These are phyloP conservation scores for Diaporthe australafricana DNA, from an alignment of 2,329 filamentous ascomycete species.

Conservation along the genomic window DNA sequence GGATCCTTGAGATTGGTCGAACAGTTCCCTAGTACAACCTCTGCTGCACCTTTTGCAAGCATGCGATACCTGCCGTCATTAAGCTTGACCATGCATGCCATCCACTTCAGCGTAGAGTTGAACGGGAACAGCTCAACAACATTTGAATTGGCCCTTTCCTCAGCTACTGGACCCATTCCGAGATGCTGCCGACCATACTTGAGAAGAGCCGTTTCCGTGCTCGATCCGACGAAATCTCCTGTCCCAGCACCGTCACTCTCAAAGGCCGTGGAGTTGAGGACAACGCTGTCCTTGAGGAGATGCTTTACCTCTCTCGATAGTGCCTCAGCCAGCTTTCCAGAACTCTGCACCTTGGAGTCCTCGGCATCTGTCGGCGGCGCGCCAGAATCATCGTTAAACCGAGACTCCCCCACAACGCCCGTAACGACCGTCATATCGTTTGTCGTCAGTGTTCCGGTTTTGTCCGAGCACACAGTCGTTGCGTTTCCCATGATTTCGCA, in stretches of 20 bases:
- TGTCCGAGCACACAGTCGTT: slow-evolving; percentile 82
- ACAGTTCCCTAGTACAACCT: slow-evolving; percentile 59
- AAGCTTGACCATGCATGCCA: slow-evolving; percentile 72
- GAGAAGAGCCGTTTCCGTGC: slow-evolving; percentile 82
- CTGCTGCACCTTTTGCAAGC: slow-evolving; percentile 64
- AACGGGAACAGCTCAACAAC: slow-evolving; percentile 54
- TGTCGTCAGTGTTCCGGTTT: slow-evolving; percentile 73
- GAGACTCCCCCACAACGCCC: slow-evolving; percentile 66
- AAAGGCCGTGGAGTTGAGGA: slow-evolving; percentile 77
- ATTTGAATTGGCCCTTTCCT: slow-evolving; percentile 72
- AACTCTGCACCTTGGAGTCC: not conserved
- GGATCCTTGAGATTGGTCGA: slow-evolving; percentile 51
- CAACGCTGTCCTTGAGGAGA: slow-evolving; percentile 55
- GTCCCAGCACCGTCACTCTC: slow-evolving; percentile 72
- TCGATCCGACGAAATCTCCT: slow-evolving; percentile 76
- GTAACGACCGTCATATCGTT: slow-evolving; percentile 29
- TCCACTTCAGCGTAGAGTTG: slow-evolving; percentile 68
- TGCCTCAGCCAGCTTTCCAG: slow-evolving; percentile 38
- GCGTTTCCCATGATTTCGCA: slow-evolving; percentile 81
- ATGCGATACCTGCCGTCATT: slow-evolving; percentile 66
- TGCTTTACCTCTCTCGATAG: slow-evolving; percentile 49
- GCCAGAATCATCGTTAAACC: slow-evolving; percentile 45
- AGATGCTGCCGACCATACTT: slow-evolving; percentile 74
- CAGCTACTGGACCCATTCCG: slow-evolving; percentile 70
- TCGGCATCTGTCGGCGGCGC: not conserved